Conservation (phyloP, 495 filamentous ascomycete genomes). For the Penicillium robsamsonii region DNA sequence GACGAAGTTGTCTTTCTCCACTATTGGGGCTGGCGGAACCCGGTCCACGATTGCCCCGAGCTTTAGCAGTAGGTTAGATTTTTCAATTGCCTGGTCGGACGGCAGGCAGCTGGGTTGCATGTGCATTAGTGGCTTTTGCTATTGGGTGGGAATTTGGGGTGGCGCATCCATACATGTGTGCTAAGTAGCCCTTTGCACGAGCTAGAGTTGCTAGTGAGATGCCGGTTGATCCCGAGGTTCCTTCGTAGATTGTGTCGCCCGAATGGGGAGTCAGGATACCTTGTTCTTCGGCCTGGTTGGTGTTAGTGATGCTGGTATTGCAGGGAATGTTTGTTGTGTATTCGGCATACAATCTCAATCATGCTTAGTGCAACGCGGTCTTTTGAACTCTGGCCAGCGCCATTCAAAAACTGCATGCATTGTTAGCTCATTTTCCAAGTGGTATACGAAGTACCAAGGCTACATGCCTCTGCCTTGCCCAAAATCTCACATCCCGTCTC, state of each 20-base stretch:
- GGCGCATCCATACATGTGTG: slow-evolving; percentile 78
- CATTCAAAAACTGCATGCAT: slow-evolving; percentile 69
- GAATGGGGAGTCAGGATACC: slow-evolving; percentile 75
- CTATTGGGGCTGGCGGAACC: slow-evolving; percentile 86
- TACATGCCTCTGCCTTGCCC: slow-evolving; percentile 79
- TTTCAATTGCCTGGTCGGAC: slow-evolving; percentile 84
- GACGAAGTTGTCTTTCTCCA: slow-evolving; percentile 88
- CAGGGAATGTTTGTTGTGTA: background rate
- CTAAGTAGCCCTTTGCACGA: slow-evolving; percentile 82
- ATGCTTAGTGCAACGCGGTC: slow-evolving; percentile 91
- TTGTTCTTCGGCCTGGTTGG: slow-evolving; percentile 64
- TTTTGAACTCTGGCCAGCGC: slow-evolving; percentile 92
- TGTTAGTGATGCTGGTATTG: background rate
- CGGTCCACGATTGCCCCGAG: slow-evolving; percentile 88
- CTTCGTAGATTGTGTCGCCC: slow-evolving; percentile 95
- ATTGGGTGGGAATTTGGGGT: background rate
- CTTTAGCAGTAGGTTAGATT: slow-evolving; percentile 81
- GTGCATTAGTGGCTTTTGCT: slow-evolving; percentile 13
- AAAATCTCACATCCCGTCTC: slow-evolving; percentile 93
- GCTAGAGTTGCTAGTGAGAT: slow-evolving; percentile 90
- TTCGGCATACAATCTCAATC: slow-evolving; percentile 61
- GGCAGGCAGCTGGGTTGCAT: slow-evolving; percentile 74
- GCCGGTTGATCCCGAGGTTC: slow-evolving; percentile 90
- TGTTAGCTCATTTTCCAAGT: slow-evolving; percentile 5
- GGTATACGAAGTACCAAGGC: background rate